phyloP scores from a whole-genome alignment of 1,284 basidiomycete genomes.

The Fomitopsis betulina region DNA sequence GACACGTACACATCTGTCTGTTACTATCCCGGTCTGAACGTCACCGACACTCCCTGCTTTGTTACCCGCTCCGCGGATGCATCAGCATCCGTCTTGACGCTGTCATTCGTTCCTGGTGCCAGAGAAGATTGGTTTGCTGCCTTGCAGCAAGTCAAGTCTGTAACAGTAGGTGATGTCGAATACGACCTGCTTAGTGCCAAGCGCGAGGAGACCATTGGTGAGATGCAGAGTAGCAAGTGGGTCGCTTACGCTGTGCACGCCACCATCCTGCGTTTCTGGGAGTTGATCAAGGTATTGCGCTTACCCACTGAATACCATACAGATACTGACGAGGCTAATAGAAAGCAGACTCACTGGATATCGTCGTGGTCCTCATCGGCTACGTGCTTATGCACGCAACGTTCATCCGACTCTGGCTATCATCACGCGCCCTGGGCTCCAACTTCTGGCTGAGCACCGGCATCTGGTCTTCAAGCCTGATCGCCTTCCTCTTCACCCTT shows the following conservation, averaged over 20 bases:
- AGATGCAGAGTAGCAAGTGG: conserved; percentile 79
- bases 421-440: conserved; percentile 83
- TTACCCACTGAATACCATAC: conserved; percentile 3
- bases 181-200: conserved; percentile 36
- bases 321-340: conserved; percentile 24
- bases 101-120: conserved; percentile 50
- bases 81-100: conserved; percentile 47
- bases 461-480: conserved; percentile 81
- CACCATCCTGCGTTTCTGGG: conserved; percentile 81
- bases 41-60: conserved; percentile 36
- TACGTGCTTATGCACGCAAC: conserved; percentile 96
- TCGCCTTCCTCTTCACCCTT: conserved; percentile 86
- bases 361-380: conserved; percentile 91
- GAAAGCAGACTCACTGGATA: conserved; percentile 95
- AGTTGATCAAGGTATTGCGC: conserved; percentile 68
- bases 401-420: conserved; percentile 86
- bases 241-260: conserved; percentile 82
- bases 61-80: conserved; percentile 28
- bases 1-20: conserved; percentile 25
- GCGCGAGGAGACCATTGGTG: conserved; percentile 47
- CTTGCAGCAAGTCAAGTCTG: conserved; percentile 33
- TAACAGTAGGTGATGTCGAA: conserved; percentile 37
- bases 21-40: conserved; percentile 23
- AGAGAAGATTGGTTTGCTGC: conserved; percentile 48
- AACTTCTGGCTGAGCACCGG: conserved; percentile 88